phyloP scores from a whole-genome alignment of 169 alveolate genomes.

The Miamiensis avidus region DNA sequence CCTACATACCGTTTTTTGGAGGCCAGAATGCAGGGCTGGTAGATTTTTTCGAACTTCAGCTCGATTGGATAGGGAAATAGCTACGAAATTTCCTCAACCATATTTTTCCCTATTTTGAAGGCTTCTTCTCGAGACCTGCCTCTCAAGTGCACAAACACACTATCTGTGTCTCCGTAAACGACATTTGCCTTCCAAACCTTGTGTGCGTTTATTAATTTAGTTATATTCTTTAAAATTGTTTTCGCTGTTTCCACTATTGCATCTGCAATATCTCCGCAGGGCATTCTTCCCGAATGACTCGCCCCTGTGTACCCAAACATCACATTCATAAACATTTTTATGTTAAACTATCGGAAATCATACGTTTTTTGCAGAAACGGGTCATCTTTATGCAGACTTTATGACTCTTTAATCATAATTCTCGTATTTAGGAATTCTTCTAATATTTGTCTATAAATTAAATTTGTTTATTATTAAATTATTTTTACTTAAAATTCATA shows the following conservation, averaged over 20 bases:
- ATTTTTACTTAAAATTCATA: no score
- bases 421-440: constrained; percentile 77
- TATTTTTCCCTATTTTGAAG: constrained; percentile 59
- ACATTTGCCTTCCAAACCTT: constrained; percentile 66
- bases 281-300: constrained; percentile 87
- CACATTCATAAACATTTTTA: constrained; percentile 78
- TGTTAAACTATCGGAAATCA: constrained; percentile 70
- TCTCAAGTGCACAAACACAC: constrained; percentile 59
- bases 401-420: constrained; percentile 81
- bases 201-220: constrained; percentile 52
- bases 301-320: constrained; percentile 86
- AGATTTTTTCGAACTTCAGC: constrained; percentile 82
- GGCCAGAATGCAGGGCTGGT: constrained; percentile 60
- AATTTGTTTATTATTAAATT: no score
- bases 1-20: constrained; percentile 85
- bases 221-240: constrained; percentile 54
- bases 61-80: constrained; percentile 81
- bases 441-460: no score
- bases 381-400: constrained; percentile 58
- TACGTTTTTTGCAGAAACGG: constrained; percentile 58
- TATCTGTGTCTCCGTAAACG: constrained; percentile 86
- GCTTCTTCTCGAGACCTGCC: constrained; percentile 68
- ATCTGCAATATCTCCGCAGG: constrained; percentile 79
- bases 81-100: constrained; percentile 65
- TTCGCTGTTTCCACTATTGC: constrained; percentile 72